These are phyloP conservation scores for Chaetoscypha palmicola DNA, from an alignment of 2,329 filamentous ascomycete species.

Conservation along the genomic window DNA sequence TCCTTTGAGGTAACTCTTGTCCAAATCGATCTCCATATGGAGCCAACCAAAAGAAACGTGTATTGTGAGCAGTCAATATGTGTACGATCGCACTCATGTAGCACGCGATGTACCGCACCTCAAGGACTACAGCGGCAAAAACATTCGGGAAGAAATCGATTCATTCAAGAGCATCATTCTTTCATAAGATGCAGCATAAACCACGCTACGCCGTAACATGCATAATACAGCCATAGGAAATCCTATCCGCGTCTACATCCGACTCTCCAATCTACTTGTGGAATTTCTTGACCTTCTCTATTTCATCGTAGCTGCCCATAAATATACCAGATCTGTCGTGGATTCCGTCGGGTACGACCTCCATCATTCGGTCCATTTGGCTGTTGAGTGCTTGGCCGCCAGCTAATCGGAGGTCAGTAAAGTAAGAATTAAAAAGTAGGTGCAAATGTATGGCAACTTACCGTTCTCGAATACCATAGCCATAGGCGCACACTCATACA, in stretches of 20 bases:
- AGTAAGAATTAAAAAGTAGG: background rate
- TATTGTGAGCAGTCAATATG: no score
- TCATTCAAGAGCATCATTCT: no score
- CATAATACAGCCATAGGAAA: background rate
- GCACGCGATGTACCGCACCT: no score
- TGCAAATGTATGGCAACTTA: slow-evolving; percentile 55
- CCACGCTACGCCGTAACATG: background rate
- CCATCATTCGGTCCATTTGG: slow-evolving; percentile 84
- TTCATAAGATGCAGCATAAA: no score
- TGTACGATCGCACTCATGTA: no score
- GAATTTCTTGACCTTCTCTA: slow-evolving; percentile 73
- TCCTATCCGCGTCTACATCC: background rate
- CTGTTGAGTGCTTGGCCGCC: slow-evolving; percentile 89
- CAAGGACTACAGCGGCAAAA: no score
- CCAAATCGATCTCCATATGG: no score
- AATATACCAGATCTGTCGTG: slow-evolving; percentile 96
- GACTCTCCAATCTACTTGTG: slow-evolving; percentile 11
- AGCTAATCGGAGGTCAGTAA: slow-evolving; percentile 44
- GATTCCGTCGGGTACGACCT: slow-evolving; percentile 83
- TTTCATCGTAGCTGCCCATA: slow-evolving; percentile 87
- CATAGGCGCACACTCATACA: slow-evolving; percentile 99
- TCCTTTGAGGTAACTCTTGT: no score
- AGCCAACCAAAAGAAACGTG: no score
- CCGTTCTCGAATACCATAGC: slow-evolving; percentile 98
- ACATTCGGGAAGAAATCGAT: no score